phyloP scores from a whole-genome alignment of 148 eudicot species.

The Amaranthus cruentus region DNA sequence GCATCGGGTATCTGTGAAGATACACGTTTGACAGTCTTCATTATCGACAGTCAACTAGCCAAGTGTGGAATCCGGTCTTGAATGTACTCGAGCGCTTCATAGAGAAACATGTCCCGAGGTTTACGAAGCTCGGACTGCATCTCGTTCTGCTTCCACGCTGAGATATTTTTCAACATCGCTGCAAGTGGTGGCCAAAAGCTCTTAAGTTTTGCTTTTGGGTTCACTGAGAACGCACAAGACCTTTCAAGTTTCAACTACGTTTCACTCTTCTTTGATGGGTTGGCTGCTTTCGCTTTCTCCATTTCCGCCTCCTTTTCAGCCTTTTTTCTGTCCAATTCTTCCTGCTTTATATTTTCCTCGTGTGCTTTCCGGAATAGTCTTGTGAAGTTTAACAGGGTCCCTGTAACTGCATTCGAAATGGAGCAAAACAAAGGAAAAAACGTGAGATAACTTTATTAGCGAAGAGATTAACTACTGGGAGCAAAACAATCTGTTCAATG shows the following conservation, averaged over 20 bases:
- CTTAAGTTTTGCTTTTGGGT: conserved; percentile 15
- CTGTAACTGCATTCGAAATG: conserved; percentile 51
- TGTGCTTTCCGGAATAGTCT: conserved; percentile 77
- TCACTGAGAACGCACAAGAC: conserved; percentile 12
- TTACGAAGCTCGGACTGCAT: conserved; percentile 18
- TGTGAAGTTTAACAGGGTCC: conserved; percentile 77
- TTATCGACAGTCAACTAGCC: conserved; percentile 13
- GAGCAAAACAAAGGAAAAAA: background rate
- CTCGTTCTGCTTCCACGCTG: conserved; percentile 8
- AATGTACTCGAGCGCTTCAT: conserved; percentile 23
- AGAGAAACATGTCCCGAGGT: conserved; percentile 11
- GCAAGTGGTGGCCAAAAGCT: conserved; percentile 15
- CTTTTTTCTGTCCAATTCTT: conserved; percentile 78
- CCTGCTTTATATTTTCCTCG: conserved; percentile 82
- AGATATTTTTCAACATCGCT: background rate
- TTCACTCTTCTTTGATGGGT: conserved; percentile 34
- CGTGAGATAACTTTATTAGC: background rate
- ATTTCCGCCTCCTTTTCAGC: conserved; percentile 77
- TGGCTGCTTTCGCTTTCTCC: conserved; percentile 60
- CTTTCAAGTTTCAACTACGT: conserved; percentile 21
- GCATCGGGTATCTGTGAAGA: conserved; percentile 2
- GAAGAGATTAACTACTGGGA: background rate
- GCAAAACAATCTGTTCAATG: background rate
- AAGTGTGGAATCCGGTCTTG: conserved; percentile 12
- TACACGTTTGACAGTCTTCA: conserved; percentile 5